phyloP scores from a whole-genome alignment of 805 yeast species.

The Cyberlindnera lachancei region DNA sequence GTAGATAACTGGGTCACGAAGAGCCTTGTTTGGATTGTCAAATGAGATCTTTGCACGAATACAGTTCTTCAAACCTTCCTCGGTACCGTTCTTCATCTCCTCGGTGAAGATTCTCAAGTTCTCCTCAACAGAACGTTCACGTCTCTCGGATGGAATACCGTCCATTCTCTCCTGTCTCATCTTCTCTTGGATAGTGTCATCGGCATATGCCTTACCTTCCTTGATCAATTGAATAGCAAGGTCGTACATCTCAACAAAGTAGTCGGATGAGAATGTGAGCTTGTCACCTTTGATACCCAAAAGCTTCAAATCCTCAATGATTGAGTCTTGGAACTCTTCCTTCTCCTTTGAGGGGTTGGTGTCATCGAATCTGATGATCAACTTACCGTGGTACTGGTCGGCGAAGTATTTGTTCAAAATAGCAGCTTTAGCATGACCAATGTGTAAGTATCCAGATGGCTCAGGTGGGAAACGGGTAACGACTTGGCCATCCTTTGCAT shows the following conservation, averaged over 20 bases:
- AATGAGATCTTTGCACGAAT: constrained; percentile 95
- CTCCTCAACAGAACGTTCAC: constrained; percentile 91
- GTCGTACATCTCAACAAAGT: constrained; percentile 87
- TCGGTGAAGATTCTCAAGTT: constrained; percentile 77
- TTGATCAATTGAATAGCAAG: constrained; percentile 80
- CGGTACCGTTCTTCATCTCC: constrained; percentile 93
- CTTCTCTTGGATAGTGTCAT: constrained; percentile 86
- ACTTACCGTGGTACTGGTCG: constrained; percentile 88
- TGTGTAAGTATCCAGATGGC: constrained; percentile 98
- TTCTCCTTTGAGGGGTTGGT: constrained; percentile 98
- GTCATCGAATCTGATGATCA: constrained; percentile 95
- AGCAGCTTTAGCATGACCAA: constrained; percentile 99
- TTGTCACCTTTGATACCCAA: constrained; percentile 91
- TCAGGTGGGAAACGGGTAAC: constrained; percentile 99
- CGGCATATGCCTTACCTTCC: constrained; percentile 96
- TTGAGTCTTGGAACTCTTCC: constrained; percentile 88
- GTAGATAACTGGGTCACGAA: constrained; percentile 97
- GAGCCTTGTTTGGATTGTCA: constrained; percentile 84
- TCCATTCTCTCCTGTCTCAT: constrained; percentile 99
- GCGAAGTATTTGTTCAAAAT: constrained; percentile 95
- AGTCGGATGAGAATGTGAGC: constrained; percentile 86
- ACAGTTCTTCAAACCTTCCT: constrained; percentile 86
- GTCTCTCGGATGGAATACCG: constrained; percentile 86
- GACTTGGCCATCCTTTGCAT: constrained; percentile 89
- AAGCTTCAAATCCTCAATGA: constrained; percentile 82